phyloP scores from a whole-genome alignment of 2,329 filamentous ascomycete species.

The Colletotrichum australisinense region DNA sequence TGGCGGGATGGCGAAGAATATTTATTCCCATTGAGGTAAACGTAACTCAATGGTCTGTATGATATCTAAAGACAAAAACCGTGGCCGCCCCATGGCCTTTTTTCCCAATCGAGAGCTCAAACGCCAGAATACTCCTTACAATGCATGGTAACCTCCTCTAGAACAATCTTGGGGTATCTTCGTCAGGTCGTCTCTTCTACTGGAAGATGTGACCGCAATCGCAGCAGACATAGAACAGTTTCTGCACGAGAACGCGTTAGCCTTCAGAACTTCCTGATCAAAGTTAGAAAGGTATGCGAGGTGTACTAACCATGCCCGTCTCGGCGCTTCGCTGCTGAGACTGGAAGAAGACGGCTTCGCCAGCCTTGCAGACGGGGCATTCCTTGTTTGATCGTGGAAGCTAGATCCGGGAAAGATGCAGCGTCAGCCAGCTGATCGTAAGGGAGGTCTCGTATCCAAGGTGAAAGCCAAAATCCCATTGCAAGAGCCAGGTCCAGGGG shows the following conservation, averaged over 20 bases:
- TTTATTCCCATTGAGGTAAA: background rate
- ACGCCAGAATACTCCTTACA: conserved; percentile 28
- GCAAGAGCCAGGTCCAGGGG: conserved; percentile 17
- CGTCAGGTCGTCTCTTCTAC: conserved; percentile 47
- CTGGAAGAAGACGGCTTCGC: conserved; percentile 98
- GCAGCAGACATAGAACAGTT: conserved; percentile 95
- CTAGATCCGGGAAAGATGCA: conserved; percentile 64
- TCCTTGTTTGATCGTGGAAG: conserved; percentile 89
- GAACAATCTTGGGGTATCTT: conserved; percentile 39
- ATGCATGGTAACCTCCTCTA: conserved; percentile 17
- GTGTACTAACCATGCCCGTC: conserved; percentile 89
- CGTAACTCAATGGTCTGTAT: background rate
- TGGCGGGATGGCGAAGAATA: background rate
- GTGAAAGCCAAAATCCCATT: conserved; percentile 36
- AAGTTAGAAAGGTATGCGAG: too few species aligned
- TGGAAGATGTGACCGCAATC: conserved; percentile 90
- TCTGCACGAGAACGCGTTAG: conserved; percentile 61
- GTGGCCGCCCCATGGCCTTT: conserved; percentile 14
- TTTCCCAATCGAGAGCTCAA: background rate
- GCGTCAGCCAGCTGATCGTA: conserved; percentile 54
- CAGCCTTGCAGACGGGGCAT: conserved; percentile 86
- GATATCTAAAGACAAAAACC: background rate
- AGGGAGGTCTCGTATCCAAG: conserved; percentile 34
- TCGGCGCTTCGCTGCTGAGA: conserved; percentile 97
- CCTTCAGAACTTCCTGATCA: too few species aligned